Percentiles rank a stretch among this genome's conserved stretches.
phyloP scores from a whole-genome alignment of 768 basidiomycete species.

The Clitopilus passeckerianus region DNA sequence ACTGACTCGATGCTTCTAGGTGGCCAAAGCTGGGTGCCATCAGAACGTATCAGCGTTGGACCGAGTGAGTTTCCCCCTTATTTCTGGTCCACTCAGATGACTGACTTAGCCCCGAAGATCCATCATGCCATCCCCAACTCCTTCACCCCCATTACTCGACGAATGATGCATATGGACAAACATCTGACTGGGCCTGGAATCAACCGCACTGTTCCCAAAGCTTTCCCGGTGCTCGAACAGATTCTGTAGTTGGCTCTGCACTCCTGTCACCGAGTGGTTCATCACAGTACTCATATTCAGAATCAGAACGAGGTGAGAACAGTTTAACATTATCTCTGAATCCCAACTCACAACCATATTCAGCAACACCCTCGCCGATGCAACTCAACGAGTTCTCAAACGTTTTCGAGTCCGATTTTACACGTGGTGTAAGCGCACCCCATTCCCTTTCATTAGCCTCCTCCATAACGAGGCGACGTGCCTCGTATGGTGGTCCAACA shows the following conservation, averaged over 20 bases:
- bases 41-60: neutral
- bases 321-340: neutral
- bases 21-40: neutral
- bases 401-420: constrained; percentile 27
- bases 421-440: neutral
- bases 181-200: neutral
- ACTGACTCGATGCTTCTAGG: neutral
- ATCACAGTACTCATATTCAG: constrained; percentile 18
- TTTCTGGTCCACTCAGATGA: neutral
- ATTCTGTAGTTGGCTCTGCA: neutral
- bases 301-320: constrained; percentile 22
- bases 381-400: constrained; percentile 23
- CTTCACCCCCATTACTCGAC: neutral
- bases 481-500: constrained; percentile 1
- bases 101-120: neutral
- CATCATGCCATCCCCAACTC: neutral
- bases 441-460: constrained; percentile 4
- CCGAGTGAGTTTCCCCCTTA: neutral
- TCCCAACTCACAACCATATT: neutral
- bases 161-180: neutral
- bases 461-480: constrained; percentile 7
- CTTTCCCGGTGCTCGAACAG: neutral
- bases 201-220: neutral
- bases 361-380: constrained; percentile 28
- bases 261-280: constrained; percentile 17